phyloP scores from a whole-genome alignment of 2,329 filamentous ascomycete species.

The Phyllosticta capitalensis region DNA sequence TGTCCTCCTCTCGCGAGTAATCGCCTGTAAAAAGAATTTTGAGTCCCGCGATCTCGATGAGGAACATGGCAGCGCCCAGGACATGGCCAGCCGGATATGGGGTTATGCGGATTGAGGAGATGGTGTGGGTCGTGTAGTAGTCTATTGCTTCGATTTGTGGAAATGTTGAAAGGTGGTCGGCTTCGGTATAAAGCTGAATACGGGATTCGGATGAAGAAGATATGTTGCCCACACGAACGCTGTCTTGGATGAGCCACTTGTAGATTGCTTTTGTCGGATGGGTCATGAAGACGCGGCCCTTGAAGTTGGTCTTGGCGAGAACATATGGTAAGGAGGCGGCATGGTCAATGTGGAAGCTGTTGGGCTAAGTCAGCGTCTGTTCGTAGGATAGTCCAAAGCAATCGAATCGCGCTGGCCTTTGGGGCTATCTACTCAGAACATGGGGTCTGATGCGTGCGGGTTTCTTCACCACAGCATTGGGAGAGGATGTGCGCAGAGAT shows the following conservation, averaged over 20 bases:
- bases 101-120: constrained; percentile 92
- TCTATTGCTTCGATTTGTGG: constrained; percentile 94
- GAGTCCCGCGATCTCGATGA: constrained; percentile 91
- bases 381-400: not conserved
- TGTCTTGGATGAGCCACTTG: constrained; percentile 98
- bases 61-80: constrained; percentile 95
- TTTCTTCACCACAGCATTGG: constrained; percentile 8
- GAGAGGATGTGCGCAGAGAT: constrained; percentile 7
- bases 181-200: constrained; percentile 77
- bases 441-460: constrained; percentile 6
- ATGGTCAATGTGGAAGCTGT: constrained; percentile 95
- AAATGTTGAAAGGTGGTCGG: constrained; percentile 89
- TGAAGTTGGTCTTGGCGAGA: constrained; percentile 94
- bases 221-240: constrained; percentile 74
- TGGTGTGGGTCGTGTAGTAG: constrained; percentile 95
- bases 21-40: constrained; percentile 98
- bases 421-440: constrained; percentile 8
- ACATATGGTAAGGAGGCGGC: constrained; percentile 98
- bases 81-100: constrained; percentile 96
- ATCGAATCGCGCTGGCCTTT: not conserved
- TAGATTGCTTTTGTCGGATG: constrained; percentile 99
- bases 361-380: constrained; percentile 4
- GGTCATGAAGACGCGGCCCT: constrained; percentile 95
- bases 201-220: constrained; percentile 53
- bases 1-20: constrained; percentile 90